These are phyloP conservation scores for Magnolia officinalis DNA, from an alignment of 164 flowering plant species.

Conservation along the genomic window DNA sequence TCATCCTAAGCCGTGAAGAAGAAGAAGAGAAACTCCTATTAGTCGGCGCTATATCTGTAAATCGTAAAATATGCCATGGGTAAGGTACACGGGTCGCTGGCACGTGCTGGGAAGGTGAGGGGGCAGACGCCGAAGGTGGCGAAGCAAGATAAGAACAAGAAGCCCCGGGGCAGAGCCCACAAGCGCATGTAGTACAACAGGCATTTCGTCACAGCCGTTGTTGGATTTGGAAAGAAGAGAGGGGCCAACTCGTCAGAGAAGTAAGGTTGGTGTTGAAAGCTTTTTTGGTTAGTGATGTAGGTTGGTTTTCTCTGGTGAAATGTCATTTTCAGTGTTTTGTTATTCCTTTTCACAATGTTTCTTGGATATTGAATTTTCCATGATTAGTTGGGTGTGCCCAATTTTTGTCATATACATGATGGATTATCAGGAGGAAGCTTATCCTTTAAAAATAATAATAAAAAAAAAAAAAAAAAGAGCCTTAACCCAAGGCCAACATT, in stretches of 20 bases:
- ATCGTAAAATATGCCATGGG: conserved; percentile 4
- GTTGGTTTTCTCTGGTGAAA: neutral
- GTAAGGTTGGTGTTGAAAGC: conserved; percentile 19
- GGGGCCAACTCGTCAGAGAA: no score
- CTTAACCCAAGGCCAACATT: no score
- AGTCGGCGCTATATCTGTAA: neutral
- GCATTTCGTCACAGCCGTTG: conserved; percentile 85
- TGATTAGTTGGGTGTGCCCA: no score
- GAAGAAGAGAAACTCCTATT: no score
- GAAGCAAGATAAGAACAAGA: conserved; percentile 93
- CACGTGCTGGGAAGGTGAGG: conserved; percentile 94
- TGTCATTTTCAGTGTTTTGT: neutral
- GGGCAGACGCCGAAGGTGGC: conserved; percentile 89
- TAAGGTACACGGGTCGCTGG: conserved; percentile 88
- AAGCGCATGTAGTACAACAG: conserved; percentile 92
- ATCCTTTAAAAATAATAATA: no score
- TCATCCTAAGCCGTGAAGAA: no score
- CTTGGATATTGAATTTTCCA: neutral
- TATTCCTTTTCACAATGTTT: neutral
- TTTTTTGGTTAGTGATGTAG: conserved; percentile 1
- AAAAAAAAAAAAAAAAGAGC: no score
- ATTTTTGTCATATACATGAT: no score
- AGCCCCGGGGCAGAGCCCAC: conserved; percentile 88
- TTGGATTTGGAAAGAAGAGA: conserved; percentile 96
- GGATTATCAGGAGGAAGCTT: no score